Evolutionary conservation across 148 eudicot species (phyloP), one percentile per base, ranked within the genome.

Genomic region (Agrostemma githago): DNA sequence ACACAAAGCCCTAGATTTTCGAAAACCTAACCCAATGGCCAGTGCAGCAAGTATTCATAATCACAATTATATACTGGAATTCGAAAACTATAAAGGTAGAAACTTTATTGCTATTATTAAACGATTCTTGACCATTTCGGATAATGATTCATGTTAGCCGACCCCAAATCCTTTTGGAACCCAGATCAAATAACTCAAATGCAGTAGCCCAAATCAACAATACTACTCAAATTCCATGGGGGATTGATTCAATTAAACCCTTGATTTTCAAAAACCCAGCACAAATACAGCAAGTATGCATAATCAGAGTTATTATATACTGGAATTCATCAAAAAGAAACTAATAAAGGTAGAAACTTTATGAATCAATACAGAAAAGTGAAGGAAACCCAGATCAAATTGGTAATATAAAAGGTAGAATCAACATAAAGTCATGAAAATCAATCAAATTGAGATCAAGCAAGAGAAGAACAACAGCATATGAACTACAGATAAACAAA

Each of bases 281-380:
- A 5, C 8, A 43, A 44, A 15, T 19, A 9, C 57, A 68, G 54
- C 56, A 68, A 68, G 44, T 38, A 38, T 4, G 42, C 19, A 64
- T 6, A 64, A 9, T 62, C 34, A 0, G 8, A 3, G 4, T 60
- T 3, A 10, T 62, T 34, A 26, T 3, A 26, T 61, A 1, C 37
- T 26, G 37, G 14, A 62, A 62, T 26, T 26, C 66, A 34, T 62
- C 26, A 40, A 1, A 15, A 34, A 66, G 69, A 66, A 4, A 20
- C 19, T 10, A 14, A 68, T 20, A 68, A 68, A 68, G 71, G 71
- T 44, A 20, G 57, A 68, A 68, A 68, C 39, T 68, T 68, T 20
- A 19, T 34, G 14, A 20, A 2, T 17, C 39, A 14, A 19, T 10
- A 44, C 46, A 26, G 17, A 46, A 68, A 46, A 44, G 4, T 17